Evolutionary conservation across 1,284 basidiomycete genomes (phyloP).

Genomic region (Meripilus lineatus): DNA sequence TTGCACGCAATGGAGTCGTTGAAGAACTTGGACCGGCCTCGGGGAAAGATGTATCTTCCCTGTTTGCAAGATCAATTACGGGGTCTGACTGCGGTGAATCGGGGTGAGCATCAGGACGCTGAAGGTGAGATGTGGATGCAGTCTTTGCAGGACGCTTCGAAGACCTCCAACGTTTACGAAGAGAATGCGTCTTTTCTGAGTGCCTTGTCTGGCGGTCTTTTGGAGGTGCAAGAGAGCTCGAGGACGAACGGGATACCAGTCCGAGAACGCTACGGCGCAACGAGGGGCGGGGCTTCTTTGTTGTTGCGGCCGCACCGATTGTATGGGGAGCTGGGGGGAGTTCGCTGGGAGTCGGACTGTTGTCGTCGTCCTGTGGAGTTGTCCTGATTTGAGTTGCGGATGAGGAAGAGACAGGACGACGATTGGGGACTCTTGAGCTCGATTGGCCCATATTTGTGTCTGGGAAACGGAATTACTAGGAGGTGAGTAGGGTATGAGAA

Average conservation of each 20-base stretch:
- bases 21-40: not conserved
- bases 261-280: slow-evolving; percentile 21
- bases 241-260: slow-evolving; percentile 14
- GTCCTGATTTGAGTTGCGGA: slow-evolving; percentile 1
- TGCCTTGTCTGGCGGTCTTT: slow-evolving; percentile 2
- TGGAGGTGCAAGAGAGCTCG: slow-evolving; percentile 8
- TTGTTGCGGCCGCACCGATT: not conserved
- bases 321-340: not conserved
- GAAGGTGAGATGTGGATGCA: slow-evolving; percentile 10
- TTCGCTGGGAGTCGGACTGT: not conserved
- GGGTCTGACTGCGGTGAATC: too few species aligned
- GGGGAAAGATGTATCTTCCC: too few species aligned
- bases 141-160: slow-evolving; percentile 31
- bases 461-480: slow-evolving; percentile 10
- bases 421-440: slow-evolving; percentile 11
- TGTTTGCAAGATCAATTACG: slow-evolving; percentile 5
- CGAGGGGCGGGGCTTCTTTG: slow-evolving; percentile 11
- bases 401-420: slow-evolving; percentile 2
- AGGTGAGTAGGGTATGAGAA: slow-evolving; percentile 5
- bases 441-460: slow-evolving; percentile 15
- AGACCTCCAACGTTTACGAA: slow-evolving; percentile 36
- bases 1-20: slow-evolving; percentile 1
- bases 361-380: not conserved
- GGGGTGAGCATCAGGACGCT: slow-evolving; percentile 4
- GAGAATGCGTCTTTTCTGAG: slow-evolving; percentile 6